phyloP scores from a whole-genome alignment of 139 green algal species.

The Coelastrella sp. region DNA sequence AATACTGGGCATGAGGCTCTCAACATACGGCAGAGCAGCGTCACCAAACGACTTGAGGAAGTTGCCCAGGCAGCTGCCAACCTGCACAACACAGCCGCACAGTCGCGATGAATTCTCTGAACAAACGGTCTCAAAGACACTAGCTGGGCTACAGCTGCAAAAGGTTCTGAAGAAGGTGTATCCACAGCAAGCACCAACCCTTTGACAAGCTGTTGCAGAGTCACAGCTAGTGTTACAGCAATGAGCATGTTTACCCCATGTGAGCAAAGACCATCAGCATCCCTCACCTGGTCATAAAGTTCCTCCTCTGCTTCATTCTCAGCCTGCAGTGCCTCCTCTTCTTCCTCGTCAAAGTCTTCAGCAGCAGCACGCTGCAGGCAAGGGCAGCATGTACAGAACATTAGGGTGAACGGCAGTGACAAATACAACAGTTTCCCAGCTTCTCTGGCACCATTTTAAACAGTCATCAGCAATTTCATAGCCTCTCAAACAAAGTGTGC shows the following conservation, averaged over 20 bases:
- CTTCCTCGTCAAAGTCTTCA: constrained; percentile 97
- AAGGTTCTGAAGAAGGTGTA: neutral
- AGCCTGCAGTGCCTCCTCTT: constrained; percentile 89
- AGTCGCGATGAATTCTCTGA: neutral
- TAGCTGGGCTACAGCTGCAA: neutral
- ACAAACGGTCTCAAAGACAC: neutral
- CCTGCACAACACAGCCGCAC: constrained; percentile 33
- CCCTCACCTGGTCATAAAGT: constrained; percentile 81
- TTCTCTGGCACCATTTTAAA: no score
- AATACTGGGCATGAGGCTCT: constrained; percentile 84
- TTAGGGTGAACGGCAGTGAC: neutral
- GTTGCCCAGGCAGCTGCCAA: constrained; percentile 69
- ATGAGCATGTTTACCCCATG: neutral
- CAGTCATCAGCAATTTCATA: no score
- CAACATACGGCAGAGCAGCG: constrained; percentile 84
- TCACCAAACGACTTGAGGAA: constrained; percentile 86
- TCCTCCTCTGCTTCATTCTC: constrained; percentile 95
- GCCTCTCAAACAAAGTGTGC: no score
- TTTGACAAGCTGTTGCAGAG: no score
- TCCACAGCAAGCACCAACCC: neutral
- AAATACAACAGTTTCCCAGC: neutral
- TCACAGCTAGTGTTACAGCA: neutral
- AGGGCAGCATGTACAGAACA: neutral
- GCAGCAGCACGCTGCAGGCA: constrained; percentile 39
- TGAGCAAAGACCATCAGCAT: neutral